Conservation (phyloP, 495 filamentous ascomycete genomes). For the Tuber aestivum region DNA sequence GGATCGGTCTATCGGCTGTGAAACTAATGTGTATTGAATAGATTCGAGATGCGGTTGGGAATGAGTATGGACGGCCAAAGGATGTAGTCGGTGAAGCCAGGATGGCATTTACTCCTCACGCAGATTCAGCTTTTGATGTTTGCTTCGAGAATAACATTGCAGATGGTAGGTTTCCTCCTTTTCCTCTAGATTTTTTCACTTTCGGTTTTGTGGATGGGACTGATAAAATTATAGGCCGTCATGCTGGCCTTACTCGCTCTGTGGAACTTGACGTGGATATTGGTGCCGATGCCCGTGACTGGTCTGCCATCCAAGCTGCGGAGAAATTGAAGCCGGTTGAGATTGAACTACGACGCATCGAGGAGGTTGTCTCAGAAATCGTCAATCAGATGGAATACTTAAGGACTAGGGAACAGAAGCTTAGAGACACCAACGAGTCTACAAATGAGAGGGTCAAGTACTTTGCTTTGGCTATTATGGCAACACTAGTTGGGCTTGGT, state of each 20-base stretch:
- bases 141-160: slow-evolving; percentile 87
- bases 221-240: slow-evolving; percentile 16
- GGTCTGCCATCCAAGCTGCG: slow-evolving; percentile 88
- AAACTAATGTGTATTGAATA: slow-evolving; percentile 44
- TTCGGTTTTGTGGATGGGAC: background rate
- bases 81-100: slow-evolving; percentile 88
- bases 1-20: slow-evolving; percentile 8
- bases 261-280: slow-evolving; percentile 98
- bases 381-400: slow-evolving; percentile 91
- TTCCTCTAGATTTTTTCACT: background rate
- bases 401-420: slow-evolving; percentile 79
- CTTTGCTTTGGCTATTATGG: slow-evolving; percentile 94
- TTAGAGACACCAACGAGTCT: slow-evolving; percentile 98
- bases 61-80: slow-evolving; percentile 86
- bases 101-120: slow-evolving; percentile 91
- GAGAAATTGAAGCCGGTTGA: slow-evolving; percentile 98
- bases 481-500: slow-evolving; percentile 81
- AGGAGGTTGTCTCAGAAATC: slow-evolving; percentile 76
- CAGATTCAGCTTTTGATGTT: slow-evolving; percentile 91
- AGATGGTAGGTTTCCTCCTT: slow-evolving; percentile 53
- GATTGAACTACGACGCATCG: slow-evolving; percentile 87
- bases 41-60: slow-evolving; percentile 92
- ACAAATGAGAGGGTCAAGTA: slow-evolving; percentile 98
- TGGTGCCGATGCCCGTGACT: slow-evolving; percentile 96
- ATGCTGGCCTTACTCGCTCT: slow-evolving; percentile 60